phyloP scores from a whole-genome alignment of 495 filamentous ascomycete genomes.

The Talaromyces proteolyticus region DNA sequence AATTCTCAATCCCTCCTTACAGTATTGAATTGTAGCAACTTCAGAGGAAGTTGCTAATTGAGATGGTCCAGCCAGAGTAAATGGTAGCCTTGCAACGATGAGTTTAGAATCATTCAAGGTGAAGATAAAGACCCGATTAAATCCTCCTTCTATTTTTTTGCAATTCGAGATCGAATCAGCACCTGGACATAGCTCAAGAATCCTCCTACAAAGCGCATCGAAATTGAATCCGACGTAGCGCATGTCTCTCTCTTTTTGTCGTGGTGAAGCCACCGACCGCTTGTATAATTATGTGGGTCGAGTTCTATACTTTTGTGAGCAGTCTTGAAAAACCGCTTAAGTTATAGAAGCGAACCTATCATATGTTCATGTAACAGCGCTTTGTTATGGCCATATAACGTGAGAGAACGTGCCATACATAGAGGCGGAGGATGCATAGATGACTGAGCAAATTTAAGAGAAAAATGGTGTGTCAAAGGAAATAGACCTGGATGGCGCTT shows the following conservation, averaged over 20 bases:
- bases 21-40: conserved; percentile 40
- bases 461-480: neutral
- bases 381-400: neutral
- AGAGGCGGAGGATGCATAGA: neutral
- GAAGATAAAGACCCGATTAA: conserved; percentile 39
- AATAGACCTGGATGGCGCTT: neutral
- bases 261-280: conserved; percentile 33
- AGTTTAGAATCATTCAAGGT: conserved; percentile 23
- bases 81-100: conserved; percentile 33
- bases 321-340: neutral
- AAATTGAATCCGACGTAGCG: conserved; percentile 35
- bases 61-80: conserved; percentile 23
- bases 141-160: conserved; percentile 36
- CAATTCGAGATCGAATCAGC: conserved; percentile 14
- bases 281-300: conserved; percentile 31
- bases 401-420: neutral
- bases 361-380: neutral
- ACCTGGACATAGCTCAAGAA: conserved; percentile 23
- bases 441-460: neutral
- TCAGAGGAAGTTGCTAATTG: conserved; percentile 34
- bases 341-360: neutral
- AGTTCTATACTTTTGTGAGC: conserved; percentile 9
- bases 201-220: conserved; percentile 24
- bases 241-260: conserved; percentile 22
- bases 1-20: conserved; percentile 18